Base-by-base conservation (phyloP, 345 rosid genomes). In the Trapa bicornis region DNA sequence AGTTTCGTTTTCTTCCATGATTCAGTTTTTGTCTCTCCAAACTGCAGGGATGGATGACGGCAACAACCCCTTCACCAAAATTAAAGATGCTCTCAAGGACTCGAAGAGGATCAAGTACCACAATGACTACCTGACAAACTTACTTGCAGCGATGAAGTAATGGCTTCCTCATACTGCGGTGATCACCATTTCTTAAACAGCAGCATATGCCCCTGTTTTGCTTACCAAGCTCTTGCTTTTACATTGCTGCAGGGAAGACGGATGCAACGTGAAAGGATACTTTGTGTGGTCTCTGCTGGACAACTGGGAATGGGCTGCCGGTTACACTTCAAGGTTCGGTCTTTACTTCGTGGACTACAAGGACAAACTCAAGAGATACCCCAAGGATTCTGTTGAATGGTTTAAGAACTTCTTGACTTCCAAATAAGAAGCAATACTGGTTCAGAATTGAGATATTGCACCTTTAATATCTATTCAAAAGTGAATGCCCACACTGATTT, bases 231-330 rank as follows among this genome's bases (percentile, higher is more conserved):
- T 41, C 43, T 41, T 41, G 7, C 43, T 41, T 41, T 41, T 41
- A 41, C 7, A 3, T 41, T 41, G 4, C 43, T 71, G 68, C 87
- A 88, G 91, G 77, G 96, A 90, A 64, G 99, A 94, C 74, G 96
- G 97, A 2, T 94, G 97, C 80, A 94, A 94, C 69, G 97, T 94
- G 72, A 88, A 86, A 79, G 97, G 96, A 37, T 90, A 94, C 73
- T 94, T 94, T 58, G 95, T 67, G 16, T 94, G 99, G 99, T 88
- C 99, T 14, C 60, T 90, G 29, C 64, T 88, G 77, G 99, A 94
- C 71, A 94, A 94, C 32, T 94, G 96, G 96, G 99, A 94, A 74
- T 94, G 99, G 99, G 77, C 80, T 63, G 89, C 92, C 1, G 99
- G 99, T 3, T 88, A 86, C 78, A 79, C 82, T 64, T 89, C 99